phyloP scores from a whole-genome alignment of 1,139 yeast species.

The Trichomonascaceae sp. region DNA sequence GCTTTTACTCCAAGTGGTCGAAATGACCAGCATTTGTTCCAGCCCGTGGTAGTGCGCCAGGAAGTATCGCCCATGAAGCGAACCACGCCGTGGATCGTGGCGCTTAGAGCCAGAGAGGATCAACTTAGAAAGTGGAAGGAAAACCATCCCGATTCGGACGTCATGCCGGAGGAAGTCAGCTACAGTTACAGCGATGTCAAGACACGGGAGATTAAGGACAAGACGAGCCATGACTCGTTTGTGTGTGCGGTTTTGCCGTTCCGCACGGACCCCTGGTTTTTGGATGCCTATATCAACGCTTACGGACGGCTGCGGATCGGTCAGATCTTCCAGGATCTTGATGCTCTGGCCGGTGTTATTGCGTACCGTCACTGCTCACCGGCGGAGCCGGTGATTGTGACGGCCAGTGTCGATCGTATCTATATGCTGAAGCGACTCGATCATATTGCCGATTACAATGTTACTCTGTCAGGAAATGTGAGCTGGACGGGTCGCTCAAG shows the following conservation, averaged over 20 bases:
- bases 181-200: conserved; percentile 42
- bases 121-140: conserved; percentile 48
- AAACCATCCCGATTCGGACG: conserved; percentile 28
- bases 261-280: conserved; percentile 67
- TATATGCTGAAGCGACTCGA: conserved; percentile 79
- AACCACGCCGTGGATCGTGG: conserved; percentile 65
- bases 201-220: conserved; percentile 57
- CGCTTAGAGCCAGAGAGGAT: conserved; percentile 59
- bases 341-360: conserved; percentile 78
- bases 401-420: conserved; percentile 88
- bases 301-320: conserved; percentile 84
- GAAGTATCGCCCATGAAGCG: conserved; percentile 26
- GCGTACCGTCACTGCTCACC: conserved; percentile 82
- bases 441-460: conserved; percentile 60
- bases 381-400: conserved; percentile 84
- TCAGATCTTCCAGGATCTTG: conserved; percentile 82
- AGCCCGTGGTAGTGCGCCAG: conserved; percentile 23
- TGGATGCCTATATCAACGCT: conserved; percentile 81
- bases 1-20: background rate
- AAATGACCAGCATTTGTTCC: conserved; percentile 17
- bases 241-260: conserved; percentile 65
- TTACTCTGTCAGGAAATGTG: conserved; percentile 74
- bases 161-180: conserved; percentile 57
- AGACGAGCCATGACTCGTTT: conserved; percentile 65
- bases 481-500: conserved; percentile 92